Evolutionary conservation across 2,329 filamentous ascomycete species (phyloP).

Genomic region (Beauveria caledonica): DNA sequence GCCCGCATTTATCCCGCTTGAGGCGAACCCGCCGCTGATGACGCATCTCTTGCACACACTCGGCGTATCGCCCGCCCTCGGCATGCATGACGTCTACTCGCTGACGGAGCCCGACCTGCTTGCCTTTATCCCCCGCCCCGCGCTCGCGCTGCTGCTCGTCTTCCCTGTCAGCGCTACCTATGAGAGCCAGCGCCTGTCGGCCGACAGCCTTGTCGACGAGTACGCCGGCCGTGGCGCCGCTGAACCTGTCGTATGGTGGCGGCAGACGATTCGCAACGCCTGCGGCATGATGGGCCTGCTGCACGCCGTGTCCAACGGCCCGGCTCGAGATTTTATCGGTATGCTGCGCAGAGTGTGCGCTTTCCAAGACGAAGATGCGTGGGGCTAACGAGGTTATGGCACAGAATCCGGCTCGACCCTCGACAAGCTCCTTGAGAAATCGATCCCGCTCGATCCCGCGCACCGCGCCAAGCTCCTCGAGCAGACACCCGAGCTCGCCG

Average conservation of each 20-base stretch:
- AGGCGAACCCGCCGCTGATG: constrained; percentile 83
- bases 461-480: constrained; percentile 70
- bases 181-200: constrained; percentile 64
- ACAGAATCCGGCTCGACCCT: constrained; percentile 47
- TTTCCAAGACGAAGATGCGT: background rate
- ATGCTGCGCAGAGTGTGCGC: constrained; percentile 16
- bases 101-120: constrained; percentile 80
- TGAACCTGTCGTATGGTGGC: constrained; percentile 87
- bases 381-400: background rate
- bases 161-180: constrained; percentile 78
- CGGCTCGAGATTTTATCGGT: constrained; percentile 54
- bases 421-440: constrained; percentile 56
- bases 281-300: constrained; percentile 86
- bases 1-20: constrained; percentile 50
- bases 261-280: constrained; percentile 87
- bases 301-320: constrained; percentile 74
- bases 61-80: constrained; percentile 67
- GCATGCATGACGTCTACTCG: constrained; percentile 86
- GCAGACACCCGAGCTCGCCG: constrained; percentile 64
- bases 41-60: constrained; percentile 73
- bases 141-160: constrained; percentile 81
- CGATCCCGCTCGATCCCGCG: constrained; percentile 59
- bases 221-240: constrained; percentile 59
- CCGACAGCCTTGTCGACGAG: constrained; percentile 56
- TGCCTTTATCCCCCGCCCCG: constrained; percentile 79